Evolutionary conservation across 441 rosid species (phyloP).

Genomic region (Euphorbia schlechtendalii): DNA sequence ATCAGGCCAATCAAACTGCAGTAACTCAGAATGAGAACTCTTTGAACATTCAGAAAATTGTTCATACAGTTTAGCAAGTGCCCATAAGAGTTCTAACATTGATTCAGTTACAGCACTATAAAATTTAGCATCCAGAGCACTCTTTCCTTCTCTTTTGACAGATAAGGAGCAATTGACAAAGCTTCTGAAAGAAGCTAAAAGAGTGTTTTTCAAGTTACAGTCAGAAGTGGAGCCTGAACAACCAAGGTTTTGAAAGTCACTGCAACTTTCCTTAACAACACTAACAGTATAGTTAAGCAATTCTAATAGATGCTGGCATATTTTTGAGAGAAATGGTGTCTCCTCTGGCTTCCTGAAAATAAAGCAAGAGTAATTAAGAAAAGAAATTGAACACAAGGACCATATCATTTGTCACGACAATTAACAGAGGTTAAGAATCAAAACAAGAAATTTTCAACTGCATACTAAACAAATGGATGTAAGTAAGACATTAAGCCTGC

Average conservation of each 20-base stretch:
- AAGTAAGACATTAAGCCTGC: slow-evolving; percentile 10
- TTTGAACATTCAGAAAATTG: slow-evolving; percentile 41
- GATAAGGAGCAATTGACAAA: slow-evolving; percentile 59
- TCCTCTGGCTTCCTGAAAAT: slow-evolving; percentile 56
- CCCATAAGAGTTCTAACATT: slow-evolving; percentile 60
- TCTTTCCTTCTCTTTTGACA: slow-evolving; percentile 35
- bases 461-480: neutral
- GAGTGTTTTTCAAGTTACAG: slow-evolving; percentile 36
- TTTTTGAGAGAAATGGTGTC: slow-evolving; percentile 49
- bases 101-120: slow-evolving; percentile 41
- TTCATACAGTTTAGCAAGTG: slow-evolving; percentile 49
- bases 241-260: slow-evolving; percentile 49
- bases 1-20: slow-evolving; percentile 30
- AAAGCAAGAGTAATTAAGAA: slow-evolving; percentile 13
- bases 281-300: slow-evolving; percentile 52
- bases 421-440: neutral
- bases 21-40: slow-evolving; percentile 35
- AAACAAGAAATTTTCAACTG: neutral
- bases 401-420: slow-evolving; percentile 7
- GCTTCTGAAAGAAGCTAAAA: slow-evolving; percentile 58
- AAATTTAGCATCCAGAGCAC: slow-evolving; percentile 33
- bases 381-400: neutral
- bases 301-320: slow-evolving; percentile 48
- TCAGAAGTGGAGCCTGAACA: slow-evolving; percentile 40
- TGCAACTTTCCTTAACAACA: slow-evolving; percentile 37